A percentile compares a stretch with the other conserved stretches of the same genome.
These are phyloP conservation scores for Stenogyne calaminthoides DNA, from an alignment of 305 asterid species.

Conservation along the genomic window DNA sequence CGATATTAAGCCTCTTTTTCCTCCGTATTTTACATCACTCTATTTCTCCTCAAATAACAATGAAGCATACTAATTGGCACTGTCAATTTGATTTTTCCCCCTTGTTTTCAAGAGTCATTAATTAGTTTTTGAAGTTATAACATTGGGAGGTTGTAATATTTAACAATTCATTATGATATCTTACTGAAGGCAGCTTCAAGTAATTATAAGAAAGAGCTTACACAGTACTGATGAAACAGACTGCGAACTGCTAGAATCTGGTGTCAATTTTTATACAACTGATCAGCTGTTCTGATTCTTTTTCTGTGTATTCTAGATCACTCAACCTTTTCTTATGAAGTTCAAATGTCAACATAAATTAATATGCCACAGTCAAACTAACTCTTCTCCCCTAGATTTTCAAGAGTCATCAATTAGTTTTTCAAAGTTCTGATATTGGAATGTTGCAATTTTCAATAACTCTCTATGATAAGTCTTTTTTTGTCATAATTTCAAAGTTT, in stretches of 20 bases:
- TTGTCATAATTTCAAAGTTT: neutral
- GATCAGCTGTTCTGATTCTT: conserved; percentile 11
- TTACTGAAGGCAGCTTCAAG: neutral
- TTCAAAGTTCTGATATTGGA: neutral
- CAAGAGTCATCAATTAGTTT: conserved; percentile 6
- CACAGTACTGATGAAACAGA: conserved; percentile 1
- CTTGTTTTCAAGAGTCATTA: neutral
- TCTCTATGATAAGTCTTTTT: neutral
- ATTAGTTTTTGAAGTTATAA: neutral
- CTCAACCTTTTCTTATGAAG: neutral
- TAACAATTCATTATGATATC: neutral
- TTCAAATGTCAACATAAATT: neutral
- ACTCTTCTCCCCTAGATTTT: neutral
- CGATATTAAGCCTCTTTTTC: neutral
- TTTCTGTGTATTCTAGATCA: conserved; percentile 7
- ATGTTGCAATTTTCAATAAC: neutral
- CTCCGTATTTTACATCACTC: neutral
- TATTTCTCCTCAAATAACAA: neutral
- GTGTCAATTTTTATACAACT: neutral
- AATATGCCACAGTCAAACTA: conserved; percentile 19
- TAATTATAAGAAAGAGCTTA: neutral
- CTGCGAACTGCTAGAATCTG: neutral
- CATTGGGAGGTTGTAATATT: neutral
- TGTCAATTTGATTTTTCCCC: neutral
- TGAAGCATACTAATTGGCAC: neutral